These are phyloP conservation scores for Diospyros lotus DNA, from an alignment of 148 eudicot species.

Conservation along the genomic window DNA sequence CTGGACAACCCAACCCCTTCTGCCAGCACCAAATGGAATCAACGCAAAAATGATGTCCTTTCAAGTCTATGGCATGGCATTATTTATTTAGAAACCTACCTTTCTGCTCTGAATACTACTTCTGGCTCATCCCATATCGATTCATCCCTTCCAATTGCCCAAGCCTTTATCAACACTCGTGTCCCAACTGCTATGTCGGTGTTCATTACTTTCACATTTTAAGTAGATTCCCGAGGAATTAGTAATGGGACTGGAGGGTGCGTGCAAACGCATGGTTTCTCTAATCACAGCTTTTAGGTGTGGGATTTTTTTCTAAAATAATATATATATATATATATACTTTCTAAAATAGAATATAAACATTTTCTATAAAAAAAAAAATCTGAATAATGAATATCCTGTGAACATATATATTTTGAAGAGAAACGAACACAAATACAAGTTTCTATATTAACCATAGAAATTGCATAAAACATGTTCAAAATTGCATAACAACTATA, in stretches of 20 bases:
- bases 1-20: too few species aligned
- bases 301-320: constrained; percentile 21
- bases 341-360: too few species aligned
- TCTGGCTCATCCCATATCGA: constrained; percentile 27
- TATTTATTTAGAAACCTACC: constrained; percentile 26
- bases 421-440: too few species aligned
- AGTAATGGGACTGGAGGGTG: constrained; percentile 29
- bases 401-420: too few species aligned
- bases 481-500: too few species aligned
- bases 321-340: too few species aligned
- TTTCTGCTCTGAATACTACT: constrained; percentile 36
- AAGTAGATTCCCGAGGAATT: constrained; percentile 17
- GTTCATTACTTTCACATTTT: constrained; percentile 25
- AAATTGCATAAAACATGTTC: too few species aligned
- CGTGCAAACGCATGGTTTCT: constrained; percentile 25
- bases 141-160: constrained; percentile 34
- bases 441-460: too few species aligned
- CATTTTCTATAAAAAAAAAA: too few species aligned
- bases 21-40: constrained; percentile 41
- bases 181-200: constrained; percentile 25
- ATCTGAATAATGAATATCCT: too few species aligned
- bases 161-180: constrained; percentile 27
- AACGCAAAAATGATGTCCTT: constrained; percentile 30
- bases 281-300: constrained; percentile 44
- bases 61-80: constrained; percentile 8